Conservation (phyloP, 306 rosid species). For the Dalbergia cultrata region DNA sequence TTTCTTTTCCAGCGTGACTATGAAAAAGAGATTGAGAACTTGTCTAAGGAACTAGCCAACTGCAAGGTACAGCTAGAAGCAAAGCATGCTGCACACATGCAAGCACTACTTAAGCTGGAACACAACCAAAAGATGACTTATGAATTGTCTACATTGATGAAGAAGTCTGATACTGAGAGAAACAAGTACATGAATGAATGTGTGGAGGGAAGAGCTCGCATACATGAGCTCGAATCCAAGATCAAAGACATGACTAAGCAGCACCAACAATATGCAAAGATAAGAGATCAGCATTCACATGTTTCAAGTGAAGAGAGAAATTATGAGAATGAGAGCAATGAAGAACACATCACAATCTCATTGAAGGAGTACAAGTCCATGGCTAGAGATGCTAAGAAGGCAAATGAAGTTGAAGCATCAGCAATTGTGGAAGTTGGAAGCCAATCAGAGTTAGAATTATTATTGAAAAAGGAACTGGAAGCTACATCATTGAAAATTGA, state of each 20-base stretch:
- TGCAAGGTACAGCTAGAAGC: slow-evolving; percentile 67
- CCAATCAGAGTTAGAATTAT: slow-evolving; percentile 48
- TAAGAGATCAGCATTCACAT: background rate
- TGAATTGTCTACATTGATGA: slow-evolving; percentile 54
- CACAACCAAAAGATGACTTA: slow-evolving; percentile 49
- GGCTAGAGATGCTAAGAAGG: slow-evolving; percentile 38
- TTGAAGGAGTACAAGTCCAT: slow-evolving; percentile 48
- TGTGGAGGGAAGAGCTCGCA: slow-evolving; percentile 40
- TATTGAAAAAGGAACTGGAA: slow-evolving; percentile 60
- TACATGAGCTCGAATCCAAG: slow-evolving; percentile 48
- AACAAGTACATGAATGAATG: slow-evolving; percentile 44
- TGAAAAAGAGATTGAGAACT: slow-evolving; percentile 55
- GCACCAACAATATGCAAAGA: background rate
- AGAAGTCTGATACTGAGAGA: slow-evolving; percentile 54
- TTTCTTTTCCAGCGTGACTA: slow-evolving; percentile 36
- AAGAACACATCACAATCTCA: slow-evolving; percentile 42
- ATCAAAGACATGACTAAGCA: slow-evolving; percentile 53
- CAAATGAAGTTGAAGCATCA: slow-evolving; percentile 20
- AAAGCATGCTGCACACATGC: slow-evolving; percentile 63
- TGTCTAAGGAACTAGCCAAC: slow-evolving; percentile 54
- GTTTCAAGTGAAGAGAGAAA: too few relatives aligned
- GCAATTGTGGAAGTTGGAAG: background rate
- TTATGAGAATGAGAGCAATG: background rate
- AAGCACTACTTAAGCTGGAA: slow-evolving; percentile 60
- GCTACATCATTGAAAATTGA: slow-evolving; percentile 28